Conservation (phyloP, 2,329 filamentous ascomycete species). For the Talaromyces sp. region DNA sequence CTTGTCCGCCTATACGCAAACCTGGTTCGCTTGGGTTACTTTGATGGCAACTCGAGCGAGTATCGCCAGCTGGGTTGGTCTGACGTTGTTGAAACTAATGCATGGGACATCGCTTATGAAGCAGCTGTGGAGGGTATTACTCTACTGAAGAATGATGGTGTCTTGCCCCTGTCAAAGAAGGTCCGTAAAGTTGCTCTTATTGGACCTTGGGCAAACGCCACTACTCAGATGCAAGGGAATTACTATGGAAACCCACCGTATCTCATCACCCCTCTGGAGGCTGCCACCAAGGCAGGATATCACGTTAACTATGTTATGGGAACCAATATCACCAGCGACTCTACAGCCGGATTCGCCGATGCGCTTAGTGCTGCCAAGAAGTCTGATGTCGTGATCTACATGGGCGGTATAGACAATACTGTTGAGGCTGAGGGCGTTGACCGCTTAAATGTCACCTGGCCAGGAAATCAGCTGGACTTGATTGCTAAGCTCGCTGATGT, state of each 20-base stretch:
- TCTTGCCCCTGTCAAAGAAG: constrained; percentile 38
- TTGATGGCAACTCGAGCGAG: constrained; percentile 38
- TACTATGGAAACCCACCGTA: constrained; percentile 54
- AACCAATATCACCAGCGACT: constrained; percentile 24
- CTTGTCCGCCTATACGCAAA: constrained; percentile 45
- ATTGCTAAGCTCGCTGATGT: constrained; percentile 30
- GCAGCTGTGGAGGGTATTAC: constrained; percentile 45
- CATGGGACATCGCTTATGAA: constrained; percentile 51
- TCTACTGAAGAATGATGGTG: constrained; percentile 50
- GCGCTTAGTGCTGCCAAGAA: constrained; percentile 29
- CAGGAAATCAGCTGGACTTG: constrained; percentile 36
- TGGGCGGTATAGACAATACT: constrained; percentile 38
- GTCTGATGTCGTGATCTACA: constrained; percentile 34
- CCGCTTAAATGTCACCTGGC: constrained; percentile 37
- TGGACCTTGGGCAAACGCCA: constrained; percentile 55
- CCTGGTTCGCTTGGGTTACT: constrained; percentile 48
- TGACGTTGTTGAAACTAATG: constrained; percentile 51
- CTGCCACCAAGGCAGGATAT: constrained; percentile 43
- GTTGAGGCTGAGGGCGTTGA: constrained; percentile 38
- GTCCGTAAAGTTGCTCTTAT: constrained; percentile 47
- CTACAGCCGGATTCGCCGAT: constrained; percentile 25
- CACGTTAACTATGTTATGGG: constrained; percentile 42
- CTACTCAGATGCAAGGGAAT: constrained; percentile 53
- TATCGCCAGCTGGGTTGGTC: constrained; percentile 50
- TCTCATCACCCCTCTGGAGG: constrained; percentile 48